phyloP scores from a whole-genome alignment of 2,329 filamentous ascomycete genomes.

The Salinomyces thailandicus region DNA sequence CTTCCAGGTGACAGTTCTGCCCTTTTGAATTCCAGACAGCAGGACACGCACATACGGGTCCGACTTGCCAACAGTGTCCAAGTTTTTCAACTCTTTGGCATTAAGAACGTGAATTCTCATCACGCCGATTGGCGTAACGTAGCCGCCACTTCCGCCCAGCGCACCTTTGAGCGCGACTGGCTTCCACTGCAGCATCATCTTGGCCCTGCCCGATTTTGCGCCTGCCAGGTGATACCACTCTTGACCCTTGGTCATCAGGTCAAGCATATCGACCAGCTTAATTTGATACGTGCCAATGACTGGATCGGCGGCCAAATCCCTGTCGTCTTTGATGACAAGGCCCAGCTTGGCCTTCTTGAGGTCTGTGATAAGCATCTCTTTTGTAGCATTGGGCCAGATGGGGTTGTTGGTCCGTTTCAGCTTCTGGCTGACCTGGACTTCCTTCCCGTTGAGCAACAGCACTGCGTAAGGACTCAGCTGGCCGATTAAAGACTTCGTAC shows the following conservation, averaged over 20 bases:
- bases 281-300: conserved; percentile 89
- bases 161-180: conserved; percentile 79
- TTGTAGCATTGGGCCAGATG: conserved; percentile 85
- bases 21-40: conserved; percentile 82
- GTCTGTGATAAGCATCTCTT: conserved; percentile 92
- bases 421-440: conserved; percentile 80
- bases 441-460: conserved; percentile 82
- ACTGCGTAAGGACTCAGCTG: conserved; percentile 83
- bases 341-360: conserved; percentile 83
- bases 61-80: conserved; percentile 92
- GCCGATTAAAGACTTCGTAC: conserved; percentile 82
- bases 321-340: conserved; percentile 88
- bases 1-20: conserved; percentile 84
- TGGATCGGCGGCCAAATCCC: conserved; percentile 72
- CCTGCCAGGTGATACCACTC: conserved; percentile 91
- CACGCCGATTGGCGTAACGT: conserved; percentile 86
- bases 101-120: conserved; percentile 87
- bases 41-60: conserved; percentile 87
- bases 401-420: conserved; percentile 96
- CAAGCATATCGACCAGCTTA: conserved; percentile 85
- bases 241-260: conserved; percentile 81
- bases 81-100: conserved; percentile 73
- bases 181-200: conserved; percentile 90
- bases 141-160: conserved; percentile 68
- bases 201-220: conserved; percentile 71